A percentile compares a stretch with the other conserved stretches of the same genome.
phyloP scores from a whole-genome alignment of 1,139 yeast genomes.

The Magnusiomyces suaveolens region DNA sequence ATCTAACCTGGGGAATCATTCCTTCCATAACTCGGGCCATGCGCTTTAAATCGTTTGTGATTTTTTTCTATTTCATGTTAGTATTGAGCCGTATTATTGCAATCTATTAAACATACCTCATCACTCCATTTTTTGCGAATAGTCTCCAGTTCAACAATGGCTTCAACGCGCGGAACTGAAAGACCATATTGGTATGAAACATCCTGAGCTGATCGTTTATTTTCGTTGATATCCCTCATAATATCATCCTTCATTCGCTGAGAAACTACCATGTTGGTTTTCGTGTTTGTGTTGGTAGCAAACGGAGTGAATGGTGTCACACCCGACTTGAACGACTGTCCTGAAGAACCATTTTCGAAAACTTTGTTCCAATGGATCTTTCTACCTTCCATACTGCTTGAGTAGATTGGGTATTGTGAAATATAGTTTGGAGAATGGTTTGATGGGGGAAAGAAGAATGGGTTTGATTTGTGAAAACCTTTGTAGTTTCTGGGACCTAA shows the following conservation, averaged over 20 bases:
- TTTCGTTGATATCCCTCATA: conserved; percentile 41
- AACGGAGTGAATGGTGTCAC: conserved; percentile 47
- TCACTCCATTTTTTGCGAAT: conserved; percentile 55
- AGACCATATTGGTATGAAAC: conserved; percentile 73
- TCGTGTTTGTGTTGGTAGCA: conserved; percentile 61
- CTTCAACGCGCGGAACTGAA: conserved; percentile 79
- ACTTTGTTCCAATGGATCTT: conserved; percentile 20
- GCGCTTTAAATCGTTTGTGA: conserved; percentile 37
- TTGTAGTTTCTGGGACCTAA: conserved; percentile 76
- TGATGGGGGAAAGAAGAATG: conserved; percentile 62
- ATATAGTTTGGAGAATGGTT: conserved; percentile 69
- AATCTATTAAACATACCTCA: conserved; percentile 52
- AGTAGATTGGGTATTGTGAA: conserved; percentile 43
- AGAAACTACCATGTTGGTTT: conserved; percentile 55
- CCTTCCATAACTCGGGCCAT: conserved; percentile 57
- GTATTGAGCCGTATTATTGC: no score
- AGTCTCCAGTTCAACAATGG: conserved; percentile 56
- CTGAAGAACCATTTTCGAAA: conserved; percentile 13
- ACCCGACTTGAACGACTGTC: conserved; percentile 5
- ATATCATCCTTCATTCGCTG: conserved; percentile 51
- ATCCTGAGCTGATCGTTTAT: conserved; percentile 53
- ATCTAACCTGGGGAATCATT: conserved; percentile 53
- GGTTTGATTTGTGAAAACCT: conserved; percentile 74
- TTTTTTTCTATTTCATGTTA: conserved; percentile 21
- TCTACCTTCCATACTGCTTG: conserved; percentile 12